These are phyloP conservation scores for Grosmannia serpens DNA, from an alignment of 2,329 filamentous ascomycete genomes.

Conservation along the genomic window DNA sequence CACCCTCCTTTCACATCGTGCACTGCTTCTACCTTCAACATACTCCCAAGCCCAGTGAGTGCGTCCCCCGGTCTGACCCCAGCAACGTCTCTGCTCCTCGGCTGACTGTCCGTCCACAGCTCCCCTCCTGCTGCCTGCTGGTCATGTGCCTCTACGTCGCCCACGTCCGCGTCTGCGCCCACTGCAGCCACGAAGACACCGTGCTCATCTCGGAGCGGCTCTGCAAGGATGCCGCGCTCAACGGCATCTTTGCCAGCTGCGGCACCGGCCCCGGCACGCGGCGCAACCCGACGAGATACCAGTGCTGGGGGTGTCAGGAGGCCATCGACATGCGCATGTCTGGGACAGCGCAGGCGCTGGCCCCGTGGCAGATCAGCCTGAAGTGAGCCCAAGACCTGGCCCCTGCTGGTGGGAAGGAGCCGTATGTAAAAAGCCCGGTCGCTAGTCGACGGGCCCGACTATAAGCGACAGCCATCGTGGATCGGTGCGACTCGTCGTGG, in stretches of 20 bases:
- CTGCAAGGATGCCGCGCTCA: conserved; percentile 20
- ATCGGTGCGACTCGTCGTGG: no score
- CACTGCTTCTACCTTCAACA: neutral
- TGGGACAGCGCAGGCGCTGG: neutral
- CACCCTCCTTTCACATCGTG: neutral
- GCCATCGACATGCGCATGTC: conserved; percentile 2
- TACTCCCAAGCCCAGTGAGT: neutral
- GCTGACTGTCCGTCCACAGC: neutral
- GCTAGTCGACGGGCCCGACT: neutral
- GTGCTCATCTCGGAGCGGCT: conserved; percentile 29
- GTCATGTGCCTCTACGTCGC: conserved; percentile 28
- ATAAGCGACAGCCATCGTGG: neutral
- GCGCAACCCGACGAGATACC: conserved; percentile 19
- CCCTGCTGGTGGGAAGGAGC: neutral
- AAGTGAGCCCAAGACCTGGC: neutral
- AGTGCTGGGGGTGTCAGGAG: conserved; percentile 29
- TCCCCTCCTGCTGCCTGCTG: neutral
- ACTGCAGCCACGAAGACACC: conserved; percentile 25
- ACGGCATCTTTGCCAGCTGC: conserved; percentile 27
- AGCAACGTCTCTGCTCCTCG: neutral
- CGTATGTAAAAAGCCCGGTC: neutral
- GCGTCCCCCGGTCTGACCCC: neutral
- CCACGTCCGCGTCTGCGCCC: conserved; percentile 24
- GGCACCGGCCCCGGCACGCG: conserved; percentile 20
- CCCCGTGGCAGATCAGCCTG: conserved; percentile 5